Evolutionary conservation across 139 green algal genomes (phyloP), one percentile per base, ranked within the genome.

Genomic region (Picocystis salinarum): DNA sequence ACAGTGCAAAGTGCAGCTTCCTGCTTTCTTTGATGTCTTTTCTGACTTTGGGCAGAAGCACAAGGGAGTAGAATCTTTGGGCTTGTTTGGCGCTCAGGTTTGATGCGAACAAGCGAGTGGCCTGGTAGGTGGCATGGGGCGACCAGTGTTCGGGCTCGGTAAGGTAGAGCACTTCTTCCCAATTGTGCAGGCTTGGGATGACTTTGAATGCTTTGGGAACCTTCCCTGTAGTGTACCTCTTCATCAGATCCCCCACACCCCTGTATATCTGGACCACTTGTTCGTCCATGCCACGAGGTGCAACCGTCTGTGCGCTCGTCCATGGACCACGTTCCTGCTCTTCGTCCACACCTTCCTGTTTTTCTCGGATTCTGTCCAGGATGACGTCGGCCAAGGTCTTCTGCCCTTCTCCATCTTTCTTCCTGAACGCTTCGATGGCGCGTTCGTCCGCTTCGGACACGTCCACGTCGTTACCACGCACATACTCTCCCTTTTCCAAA

Each of bases 201-300:
- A 97, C 82, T 55, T 96, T 96, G 71, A 99, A 95, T n/a, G 87
- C 89, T 62, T 96, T 93, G 44, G 85, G 85, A 3, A 94, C 54
- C 45, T 58, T 19, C 25, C 28, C 41, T 66, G 33, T 0, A 58
- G 82, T 67, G 84, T 92, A 20, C 3, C 70, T 36, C 28, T 17
- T 45, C 37, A 85, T 40, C 45, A 88, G 52, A 34, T 65, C 60
- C 25, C 77, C 73, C 29, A 83, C 75, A 0, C 62, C 71, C 3
- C 52, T 42, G 58, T 79, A 84, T 34, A 83, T 67, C 46, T 69
- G 15, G 29, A 61, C 23, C 28, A 62, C 76, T 33, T 79, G 76
- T 5, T 72, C 57, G 56, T 91, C 73, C 33, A 93, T 48, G 7
- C 69, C 76, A 28, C 19, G 19, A 36, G 19, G n/a, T n/a, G 33